Percentiles rank a stretch among this genome's conserved stretches.
Conservation (phyloP, 2,329 filamentous ascomycete species). For the Fusarium solani-melongenae region DNA sequence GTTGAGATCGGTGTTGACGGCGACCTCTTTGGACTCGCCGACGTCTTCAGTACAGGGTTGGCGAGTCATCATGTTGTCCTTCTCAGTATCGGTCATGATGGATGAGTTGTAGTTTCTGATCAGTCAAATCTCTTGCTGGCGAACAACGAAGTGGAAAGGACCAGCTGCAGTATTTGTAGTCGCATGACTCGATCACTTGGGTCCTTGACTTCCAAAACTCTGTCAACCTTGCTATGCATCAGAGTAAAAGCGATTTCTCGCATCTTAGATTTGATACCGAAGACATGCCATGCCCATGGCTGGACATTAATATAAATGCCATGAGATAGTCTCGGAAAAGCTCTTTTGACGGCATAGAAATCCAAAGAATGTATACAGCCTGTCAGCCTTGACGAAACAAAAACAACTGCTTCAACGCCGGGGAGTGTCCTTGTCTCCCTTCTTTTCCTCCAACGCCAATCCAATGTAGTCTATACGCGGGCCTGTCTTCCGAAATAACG, state of each 20-base stretch:
- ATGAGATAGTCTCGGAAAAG: neutral
- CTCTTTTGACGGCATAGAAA: neutral
- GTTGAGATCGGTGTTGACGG: neutral
- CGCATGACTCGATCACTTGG: neutral
- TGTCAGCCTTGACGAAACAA: neutral
- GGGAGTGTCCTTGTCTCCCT: neutral
- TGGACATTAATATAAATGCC: neutral
- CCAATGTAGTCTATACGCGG: constrained; percentile 6
- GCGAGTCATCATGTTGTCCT: neutral
- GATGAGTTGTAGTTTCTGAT: neutral
- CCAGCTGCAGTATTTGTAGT: neutral
- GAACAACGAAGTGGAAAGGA: neutral
- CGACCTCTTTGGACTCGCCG: neutral
- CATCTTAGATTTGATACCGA: neutral
- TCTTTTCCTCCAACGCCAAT: constrained; percentile 27
- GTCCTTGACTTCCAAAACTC: neutral
- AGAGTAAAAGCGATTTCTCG: neutral
- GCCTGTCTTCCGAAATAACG: constrained; percentile 13
- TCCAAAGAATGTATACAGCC: neutral
- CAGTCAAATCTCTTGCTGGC: neutral
- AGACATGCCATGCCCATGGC: neutral
- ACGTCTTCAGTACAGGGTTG: neutral
- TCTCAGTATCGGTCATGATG: neutral
- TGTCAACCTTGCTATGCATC: neutral
- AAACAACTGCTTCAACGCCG: constrained; percentile 14